Evolutionary conservation across 1,284 basidiomycete species (phyloP).

Genomic region (Cystobasidium slooffiae): DNA sequence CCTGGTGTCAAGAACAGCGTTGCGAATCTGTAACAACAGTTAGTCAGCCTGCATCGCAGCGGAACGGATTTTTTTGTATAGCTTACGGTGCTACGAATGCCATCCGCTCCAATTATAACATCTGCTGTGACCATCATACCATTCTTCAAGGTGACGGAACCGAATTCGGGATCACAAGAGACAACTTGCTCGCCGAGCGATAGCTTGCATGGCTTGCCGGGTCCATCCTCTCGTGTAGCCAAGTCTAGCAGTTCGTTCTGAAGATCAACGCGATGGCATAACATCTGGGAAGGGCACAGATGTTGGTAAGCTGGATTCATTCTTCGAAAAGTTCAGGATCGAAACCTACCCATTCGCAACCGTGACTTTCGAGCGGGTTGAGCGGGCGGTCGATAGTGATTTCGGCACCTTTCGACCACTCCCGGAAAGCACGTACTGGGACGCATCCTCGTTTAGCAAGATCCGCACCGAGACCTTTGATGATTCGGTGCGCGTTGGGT

Average conservation of each 20-base stretch:
- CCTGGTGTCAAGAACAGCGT: background rate
- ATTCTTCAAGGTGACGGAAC: constrained; percentile 48
- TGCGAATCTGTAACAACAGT: background rate
- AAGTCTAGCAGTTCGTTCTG: constrained; percentile 52
- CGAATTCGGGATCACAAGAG: constrained; percentile 26
- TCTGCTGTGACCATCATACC: constrained; percentile 51
- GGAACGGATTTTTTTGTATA: constrained; percentile 42
- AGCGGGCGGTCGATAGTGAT: background rate
- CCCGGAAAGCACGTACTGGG: constrained; percentile 20
- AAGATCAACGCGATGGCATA: constrained; percentile 55
- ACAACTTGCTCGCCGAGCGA: background rate
- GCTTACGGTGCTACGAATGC: constrained; percentile 52
- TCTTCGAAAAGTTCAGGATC: too few species aligned
- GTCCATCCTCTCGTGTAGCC: constrained; percentile 47
- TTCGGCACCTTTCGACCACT: background rate
- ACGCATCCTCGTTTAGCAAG: constrained; percentile 43
- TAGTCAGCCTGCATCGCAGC: background rate
- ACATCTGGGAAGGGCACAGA: constrained; percentile 51
- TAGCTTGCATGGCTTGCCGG: constrained; percentile 34
- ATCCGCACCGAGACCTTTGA: constrained; percentile 46
- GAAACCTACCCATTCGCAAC: background rate
- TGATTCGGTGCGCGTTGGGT: constrained; percentile 47
- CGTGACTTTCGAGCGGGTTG: background rate
- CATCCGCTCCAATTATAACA: constrained; percentile 55
- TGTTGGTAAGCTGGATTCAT: constrained; percentile 41